These are phyloP conservation scores for Umbellularia californica DNA, from an alignment of 164 flowering plant genomes.

Conservation along the genomic window DNA sequence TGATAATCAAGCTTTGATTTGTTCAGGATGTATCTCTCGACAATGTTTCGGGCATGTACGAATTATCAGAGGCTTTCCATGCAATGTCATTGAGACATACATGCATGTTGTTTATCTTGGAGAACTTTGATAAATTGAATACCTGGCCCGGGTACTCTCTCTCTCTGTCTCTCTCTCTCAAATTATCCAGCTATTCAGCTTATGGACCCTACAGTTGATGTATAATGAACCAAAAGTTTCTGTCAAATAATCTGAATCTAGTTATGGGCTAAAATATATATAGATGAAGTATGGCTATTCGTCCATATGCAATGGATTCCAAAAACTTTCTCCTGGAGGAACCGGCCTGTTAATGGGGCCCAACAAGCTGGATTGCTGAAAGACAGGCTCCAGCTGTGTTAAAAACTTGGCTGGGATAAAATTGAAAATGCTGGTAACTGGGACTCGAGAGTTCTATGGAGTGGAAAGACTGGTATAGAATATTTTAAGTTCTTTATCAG, in stretches of 20 bases:
- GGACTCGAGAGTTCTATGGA: background rate
- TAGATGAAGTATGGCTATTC: background rate
- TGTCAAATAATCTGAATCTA: background rate
- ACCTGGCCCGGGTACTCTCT: conserved; percentile 55
- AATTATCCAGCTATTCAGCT: background rate
- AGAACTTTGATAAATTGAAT: conserved; percentile 68
- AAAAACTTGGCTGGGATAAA: background rate
- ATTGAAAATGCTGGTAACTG: background rate
- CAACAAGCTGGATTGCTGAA: background rate
- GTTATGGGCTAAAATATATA: background rate
- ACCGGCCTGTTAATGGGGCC: background rate
- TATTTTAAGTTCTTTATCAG: background rate
- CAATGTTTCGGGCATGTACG: conserved; percentile 85
- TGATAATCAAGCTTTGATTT: background rate
- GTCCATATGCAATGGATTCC: background rate
- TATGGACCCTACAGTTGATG: background rate
- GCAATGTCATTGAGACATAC: conserved; percentile 77
- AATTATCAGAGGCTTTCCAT: conserved; percentile 87
- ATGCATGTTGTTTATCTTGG: conserved; percentile 82
- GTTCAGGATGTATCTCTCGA: conserved; percentile 78
- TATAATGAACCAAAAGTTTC: background rate
- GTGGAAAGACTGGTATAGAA: background rate
- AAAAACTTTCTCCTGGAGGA: background rate
- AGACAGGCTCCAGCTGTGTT: background rate
- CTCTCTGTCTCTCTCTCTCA: background rate